A percentile compares a stretch with the other conserved stretches of the same genome.
Conservation (phyloP, 2,329 filamentous ascomycete genomes). For the Fusarium agapanthi region DNA sequence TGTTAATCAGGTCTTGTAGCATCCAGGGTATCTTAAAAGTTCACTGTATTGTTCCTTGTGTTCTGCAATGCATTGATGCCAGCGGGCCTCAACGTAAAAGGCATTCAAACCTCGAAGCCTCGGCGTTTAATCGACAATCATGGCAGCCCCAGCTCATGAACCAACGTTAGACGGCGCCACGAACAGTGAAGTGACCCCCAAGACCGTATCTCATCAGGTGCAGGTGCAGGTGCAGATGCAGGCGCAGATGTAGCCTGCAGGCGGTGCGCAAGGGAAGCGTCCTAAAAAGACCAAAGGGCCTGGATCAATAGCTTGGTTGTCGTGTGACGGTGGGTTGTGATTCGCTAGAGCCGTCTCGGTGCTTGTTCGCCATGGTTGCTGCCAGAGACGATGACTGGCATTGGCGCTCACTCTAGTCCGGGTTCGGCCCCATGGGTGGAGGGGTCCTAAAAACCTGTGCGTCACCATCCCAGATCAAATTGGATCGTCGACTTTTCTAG, state of each 20-base stretch:
- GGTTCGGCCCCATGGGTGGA: slow-evolving; percentile 38
- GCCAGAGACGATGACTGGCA: slow-evolving; percentile 44
- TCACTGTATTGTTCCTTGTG: neutral
- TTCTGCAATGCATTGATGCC: slow-evolving; percentile 13
- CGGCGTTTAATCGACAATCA: slow-evolving; percentile 7
- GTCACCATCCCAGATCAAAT: slow-evolving; percentile 44
- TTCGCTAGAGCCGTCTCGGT: slow-evolving; percentile 11
- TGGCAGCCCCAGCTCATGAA: slow-evolving; percentile 8
- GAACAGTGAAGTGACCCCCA: slow-evolving; percentile 11
- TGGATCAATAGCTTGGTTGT: slow-evolving; percentile 25
- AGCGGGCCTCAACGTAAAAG: slow-evolving; percentile 20
- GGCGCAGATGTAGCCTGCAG: slow-evolving; percentile 18
- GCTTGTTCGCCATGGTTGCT: slow-evolving; percentile 29
- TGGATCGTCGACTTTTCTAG: slow-evolving; percentile 39
- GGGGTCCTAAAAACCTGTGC: slow-evolving; percentile 42
- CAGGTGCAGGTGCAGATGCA: slow-evolving; percentile 33
- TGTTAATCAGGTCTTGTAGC: neutral
- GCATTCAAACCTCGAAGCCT: slow-evolving; percentile 18
- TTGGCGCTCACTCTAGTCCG: slow-evolving; percentile 42
- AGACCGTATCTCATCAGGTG: slow-evolving; percentile 31
- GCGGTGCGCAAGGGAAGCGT: neutral
- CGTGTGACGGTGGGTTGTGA: neutral
- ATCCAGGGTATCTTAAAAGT: neutral
- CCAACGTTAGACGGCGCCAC: slow-evolving; percentile 7
- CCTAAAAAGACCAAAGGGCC: slow-evolving; percentile 11